Conservation (phyloP, 139 green algal species). For the Limnomonas spitsbergensis region DNA sequence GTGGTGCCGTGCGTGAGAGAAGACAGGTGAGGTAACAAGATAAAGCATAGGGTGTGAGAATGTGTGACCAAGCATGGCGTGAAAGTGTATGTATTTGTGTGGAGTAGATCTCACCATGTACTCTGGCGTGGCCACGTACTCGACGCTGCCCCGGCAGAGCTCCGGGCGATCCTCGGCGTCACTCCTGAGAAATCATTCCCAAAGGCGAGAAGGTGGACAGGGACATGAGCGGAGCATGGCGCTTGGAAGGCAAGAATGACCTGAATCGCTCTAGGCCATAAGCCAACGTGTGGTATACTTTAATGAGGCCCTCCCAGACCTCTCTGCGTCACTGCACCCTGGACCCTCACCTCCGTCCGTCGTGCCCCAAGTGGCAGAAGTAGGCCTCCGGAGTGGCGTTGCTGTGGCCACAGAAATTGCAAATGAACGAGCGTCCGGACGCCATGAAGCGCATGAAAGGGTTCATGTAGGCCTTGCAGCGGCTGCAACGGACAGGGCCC, state of each 20-base stretch:
- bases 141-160: constrained; percentile 58
- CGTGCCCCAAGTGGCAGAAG: constrained; percentile 65
- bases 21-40: too few species aligned
- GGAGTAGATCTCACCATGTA: too few species aligned
- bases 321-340: too few species aligned
- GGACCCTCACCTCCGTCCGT: constrained; percentile 54
- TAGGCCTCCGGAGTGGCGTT: constrained; percentile 70
- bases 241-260: too few species aligned
- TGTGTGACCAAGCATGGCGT: too few species aligned
- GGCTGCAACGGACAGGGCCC: constrained; percentile 71
- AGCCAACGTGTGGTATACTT: too few species aligned
- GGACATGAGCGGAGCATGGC: too few species aligned
- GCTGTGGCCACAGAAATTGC: constrained; percentile 72
- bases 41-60: too few species aligned
- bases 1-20: too few species aligned
- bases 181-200: constrained; percentile 18
- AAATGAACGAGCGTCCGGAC: constrained; percentile 64
- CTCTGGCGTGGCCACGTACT: constrained; percentile 57
- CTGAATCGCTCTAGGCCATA: too few species aligned
- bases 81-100: constrained; percentile 2
- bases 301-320: too few species aligned
- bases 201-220: background rate
- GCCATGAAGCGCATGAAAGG: constrained; percentile 75
- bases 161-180: constrained; percentile 57
- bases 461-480: constrained; percentile 91